Conservation (phyloP, 257 asterid genomes). For the Cynanchum wilfordii region DNA sequence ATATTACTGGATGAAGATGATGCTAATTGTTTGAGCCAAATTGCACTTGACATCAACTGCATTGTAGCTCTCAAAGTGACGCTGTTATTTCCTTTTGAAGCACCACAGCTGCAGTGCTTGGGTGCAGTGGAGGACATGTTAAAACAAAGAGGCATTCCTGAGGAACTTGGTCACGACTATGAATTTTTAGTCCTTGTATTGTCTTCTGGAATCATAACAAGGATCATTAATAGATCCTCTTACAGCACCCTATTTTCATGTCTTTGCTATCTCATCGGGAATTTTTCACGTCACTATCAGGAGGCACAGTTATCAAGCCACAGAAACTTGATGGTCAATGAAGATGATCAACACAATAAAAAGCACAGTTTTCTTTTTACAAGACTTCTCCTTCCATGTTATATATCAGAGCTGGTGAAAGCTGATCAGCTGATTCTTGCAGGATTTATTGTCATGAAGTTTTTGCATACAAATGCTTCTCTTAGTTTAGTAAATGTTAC, state of each 20-base stretch:
- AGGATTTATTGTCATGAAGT: slow-evolving; percentile 64
- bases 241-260: slow-evolving; percentile 63
- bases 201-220: slow-evolving; percentile 62
- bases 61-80: slow-evolving; percentile 56
- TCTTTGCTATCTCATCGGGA: slow-evolving; percentile 77
- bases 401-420: slow-evolving; percentile 73
- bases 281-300: slow-evolving; percentile 55
- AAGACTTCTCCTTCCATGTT: slow-evolving; percentile 65
- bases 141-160: slow-evolving; percentile 52
- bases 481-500: slow-evolving; percentile 64
- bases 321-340: slow-evolving; percentile 11
- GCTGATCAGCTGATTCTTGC: slow-evolving; percentile 76
- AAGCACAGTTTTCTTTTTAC: slow-evolving; percentile 30
- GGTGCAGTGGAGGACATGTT: slow-evolving; percentile 68
- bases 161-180: slow-evolving; percentile 39
- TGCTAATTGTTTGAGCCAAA: slow-evolving; percentile 39
- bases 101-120: slow-evolving; percentile 57
- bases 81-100: slow-evolving; percentile 55
- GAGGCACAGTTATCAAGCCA: slow-evolving; percentile 33
- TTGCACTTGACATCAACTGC: slow-evolving; percentile 45
- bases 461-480: slow-evolving; percentile 61
- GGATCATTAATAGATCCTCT: slow-evolving; percentile 41
- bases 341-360: slow-evolving; percentile 21
- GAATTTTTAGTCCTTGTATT: slow-evolving; percentile 49
- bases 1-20: slow-evolving; percentile 55